phyloP scores from a whole-genome alignment of 1,139 yeast genomes.

The Pichia sp. region DNA sequence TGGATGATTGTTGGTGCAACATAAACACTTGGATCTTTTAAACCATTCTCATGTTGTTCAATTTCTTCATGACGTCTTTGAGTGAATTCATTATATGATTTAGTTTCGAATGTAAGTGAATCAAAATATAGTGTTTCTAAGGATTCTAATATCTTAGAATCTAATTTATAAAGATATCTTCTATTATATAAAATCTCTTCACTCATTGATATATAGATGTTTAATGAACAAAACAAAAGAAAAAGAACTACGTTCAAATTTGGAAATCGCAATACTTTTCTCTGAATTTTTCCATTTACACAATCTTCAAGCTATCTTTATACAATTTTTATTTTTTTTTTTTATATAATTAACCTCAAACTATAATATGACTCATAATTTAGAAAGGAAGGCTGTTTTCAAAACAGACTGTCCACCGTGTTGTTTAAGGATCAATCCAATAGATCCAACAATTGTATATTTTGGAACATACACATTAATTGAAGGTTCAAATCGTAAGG shows the following conservation, averaged over 20 bases:
- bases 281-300: neutral
- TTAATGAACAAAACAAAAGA: too few relatives aligned
- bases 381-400: slow-evolving; percentile 16
- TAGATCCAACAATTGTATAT: slow-evolving; percentile 38
- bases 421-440: slow-evolving; percentile 56
- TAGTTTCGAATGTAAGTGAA: slow-evolving; percentile 35
- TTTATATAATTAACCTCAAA: neutral
- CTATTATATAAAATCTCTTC: slow-evolving; percentile 31
- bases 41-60: slow-evolving; percentile 15
- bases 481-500: slow-evolving; percentile 54
- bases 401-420: slow-evolving; percentile 73
- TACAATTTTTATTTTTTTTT: too few relatives aligned
- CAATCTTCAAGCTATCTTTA: neutral
- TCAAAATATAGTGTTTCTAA: slow-evolving; percentile 55
- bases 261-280: neutral
- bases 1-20: slow-evolving; percentile 5
- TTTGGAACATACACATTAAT: slow-evolving; percentile 79
- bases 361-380: slow-evolving; percentile 7
- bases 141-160: slow-evolving; percentile 38
- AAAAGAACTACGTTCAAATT: neutral
- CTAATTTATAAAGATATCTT: slow-evolving; percentile 49
- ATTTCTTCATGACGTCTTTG: slow-evolving; percentile 14
- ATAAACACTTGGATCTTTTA: neutral
- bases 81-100: slow-evolving; percentile 19
- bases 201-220: slow-evolving; percentile 6